Base-by-base conservation (phyloP, 768 basidiomycete genomes). In the Leccinum aurantiacum region DNA sequence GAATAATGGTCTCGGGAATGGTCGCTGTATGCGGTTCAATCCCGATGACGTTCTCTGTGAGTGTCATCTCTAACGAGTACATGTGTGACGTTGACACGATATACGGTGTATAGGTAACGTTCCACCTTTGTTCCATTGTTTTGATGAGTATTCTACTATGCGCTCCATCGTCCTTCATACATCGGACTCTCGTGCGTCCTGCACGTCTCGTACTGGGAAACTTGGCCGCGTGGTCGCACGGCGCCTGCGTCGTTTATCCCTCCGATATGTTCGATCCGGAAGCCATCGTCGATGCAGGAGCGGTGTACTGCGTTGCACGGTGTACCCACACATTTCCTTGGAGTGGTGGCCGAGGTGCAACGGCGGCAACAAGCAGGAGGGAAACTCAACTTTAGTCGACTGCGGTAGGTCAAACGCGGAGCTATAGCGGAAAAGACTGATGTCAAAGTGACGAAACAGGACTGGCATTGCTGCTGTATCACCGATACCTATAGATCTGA, bases 91-190 rank as follows among this genome's bases (percentile, higher is more conserved):
- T 38, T 61, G 44, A 63, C 46, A 14, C 46, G 55, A 68, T 14
- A 56, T 38, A 3, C 14, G 47, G 44, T 44, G 17, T 50, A 19
- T 51, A 92, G 89, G 89, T 80, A 93, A 93, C 63, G 86, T 86
- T 1, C 91, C 91, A 3, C 91, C 92, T 1, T 74, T 93, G 2
- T 94, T 93, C 71, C 91, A 94, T 70, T 93, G 91, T 69, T 93
- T 93, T 82, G 91, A 91, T 90, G 75, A 88, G 90, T 90, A 35
- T 27, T 37, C 24, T 31, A 31, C 24, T 35, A n/a, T 56, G 44
- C 27, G 11, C 47, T 57, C 62, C 67, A 19, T 60, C 14, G 35
- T 31, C 33, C 8, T n/a, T 57, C 15, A 0, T 6, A 53, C 38
- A 50, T 67, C 63, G 66, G 60, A 67, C 64, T 25, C 35, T 25